Percentiles rank a stretch among this genome's conserved stretches.
Evolutionary conservation across 345 rosid species (phyloP).

Genomic region (Dimocarpus longan): DNA sequence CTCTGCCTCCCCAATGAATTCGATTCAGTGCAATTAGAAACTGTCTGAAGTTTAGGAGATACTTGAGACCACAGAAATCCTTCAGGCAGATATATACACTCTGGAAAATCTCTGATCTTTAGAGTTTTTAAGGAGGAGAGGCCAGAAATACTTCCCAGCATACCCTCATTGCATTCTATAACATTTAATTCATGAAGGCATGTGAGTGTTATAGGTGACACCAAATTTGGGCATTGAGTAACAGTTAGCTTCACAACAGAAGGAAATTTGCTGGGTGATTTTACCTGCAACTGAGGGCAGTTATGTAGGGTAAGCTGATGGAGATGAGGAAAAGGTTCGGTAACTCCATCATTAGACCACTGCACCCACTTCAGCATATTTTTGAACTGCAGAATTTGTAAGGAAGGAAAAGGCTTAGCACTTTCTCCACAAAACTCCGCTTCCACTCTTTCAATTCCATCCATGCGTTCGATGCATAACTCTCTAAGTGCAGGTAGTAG

Average conservation of each 20-base stretch:
- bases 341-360: neutral
- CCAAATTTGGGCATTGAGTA: neutral
- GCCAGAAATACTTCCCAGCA: neutral
- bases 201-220: no score
- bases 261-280: neutral
- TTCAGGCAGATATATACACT: no score
- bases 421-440: neutral
- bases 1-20: no score
- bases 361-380: neutral
- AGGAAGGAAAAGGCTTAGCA: neutral
- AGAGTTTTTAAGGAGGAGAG: neutral
- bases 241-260: neutral
- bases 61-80: no score
- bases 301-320: neutral
- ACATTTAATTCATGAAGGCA: no score
- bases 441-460: slow-evolving; percentile 11
- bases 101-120: neutral
- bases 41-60: no score
- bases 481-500: slow-evolving; percentile 22
- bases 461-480: slow-evolving; percentile 9
- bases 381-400: neutral
- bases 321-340: neutral
- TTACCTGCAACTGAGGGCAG: neutral
- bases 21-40: no score
- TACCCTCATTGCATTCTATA: no score